phyloP scores from a whole-genome alignment of 768 basidiomycete species.

The Mycena epipterygia region DNA sequence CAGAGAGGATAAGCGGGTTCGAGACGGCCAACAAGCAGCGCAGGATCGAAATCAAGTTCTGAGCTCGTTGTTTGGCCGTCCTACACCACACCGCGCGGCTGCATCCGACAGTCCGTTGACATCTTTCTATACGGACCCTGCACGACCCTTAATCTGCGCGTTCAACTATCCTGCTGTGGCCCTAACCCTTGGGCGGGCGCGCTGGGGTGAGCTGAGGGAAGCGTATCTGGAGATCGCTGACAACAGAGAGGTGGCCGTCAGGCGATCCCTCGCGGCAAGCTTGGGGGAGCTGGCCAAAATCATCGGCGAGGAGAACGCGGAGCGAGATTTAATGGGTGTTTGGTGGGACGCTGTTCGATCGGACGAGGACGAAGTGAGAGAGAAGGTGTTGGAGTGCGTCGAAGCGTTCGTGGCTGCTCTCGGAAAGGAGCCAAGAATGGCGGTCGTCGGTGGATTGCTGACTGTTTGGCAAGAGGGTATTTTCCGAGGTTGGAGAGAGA shows the following conservation, averaged over 20 bases:
- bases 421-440: constrained; percentile 59
- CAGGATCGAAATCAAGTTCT: constrained; percentile 32
- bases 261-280: constrained; percentile 87
- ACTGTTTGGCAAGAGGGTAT: constrained; percentile 69
- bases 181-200: constrained; percentile 79
- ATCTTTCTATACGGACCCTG: constrained; percentile 72
- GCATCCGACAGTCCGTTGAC: constrained; percentile 46
- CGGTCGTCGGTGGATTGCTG: constrained; percentile 61
- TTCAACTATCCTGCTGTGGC: constrained; percentile 95
- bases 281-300: constrained; percentile 91
- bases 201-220: constrained; percentile 82
- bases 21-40: constrained; percentile 52
- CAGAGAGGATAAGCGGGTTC: constrained; percentile 55
- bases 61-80: constrained; percentile 32
- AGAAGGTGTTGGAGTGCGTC: constrained; percentile 78
- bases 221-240: constrained; percentile 76
- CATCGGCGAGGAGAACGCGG: constrained; percentile 78
- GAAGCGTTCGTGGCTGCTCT: constrained; percentile 69
- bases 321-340: constrained; percentile 76
- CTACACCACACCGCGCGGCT: not conserved
- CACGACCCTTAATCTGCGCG: constrained; percentile 83
- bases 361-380: constrained; percentile 78
- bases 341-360: constrained; percentile 73
- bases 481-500: constrained; percentile 83
- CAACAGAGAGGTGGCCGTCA: constrained; percentile 73